Percentiles rank a stretch among this genome's conserved stretches.
phyloP scores from a whole-genome alignment of 257 asterid species.

The Capsicum rhomboideum region DNA sequence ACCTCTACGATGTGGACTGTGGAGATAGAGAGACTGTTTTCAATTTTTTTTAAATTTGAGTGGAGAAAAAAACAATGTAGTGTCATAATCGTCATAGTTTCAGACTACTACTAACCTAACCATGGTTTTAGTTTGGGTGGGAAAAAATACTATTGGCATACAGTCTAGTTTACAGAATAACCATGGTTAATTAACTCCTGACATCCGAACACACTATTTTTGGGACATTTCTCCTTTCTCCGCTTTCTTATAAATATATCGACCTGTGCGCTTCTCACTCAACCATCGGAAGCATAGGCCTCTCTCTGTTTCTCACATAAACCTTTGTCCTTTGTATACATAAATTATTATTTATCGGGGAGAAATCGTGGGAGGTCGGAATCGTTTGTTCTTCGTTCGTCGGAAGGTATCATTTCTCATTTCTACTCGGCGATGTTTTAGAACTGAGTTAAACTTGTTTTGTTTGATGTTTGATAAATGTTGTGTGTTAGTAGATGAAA shows the following conservation, averaged over 20 bases:
- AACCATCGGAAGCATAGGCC: not conserved
- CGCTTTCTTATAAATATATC: not conserved
- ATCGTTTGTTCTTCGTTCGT: not conserved
- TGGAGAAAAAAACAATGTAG: no score
- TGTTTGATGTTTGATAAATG: not conserved
- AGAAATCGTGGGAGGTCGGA: not conserved
- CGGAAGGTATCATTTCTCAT: conserved; percentile 1
- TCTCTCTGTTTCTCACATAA: not conserved
- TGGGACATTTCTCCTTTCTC: not conserved
- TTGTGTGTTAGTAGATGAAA: not conserved
- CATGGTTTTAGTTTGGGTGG: no score
- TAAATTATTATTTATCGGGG: not conserved
- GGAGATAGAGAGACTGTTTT: no score
- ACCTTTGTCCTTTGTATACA: not conserved
- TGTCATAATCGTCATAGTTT: no score
- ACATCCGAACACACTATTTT: no score
- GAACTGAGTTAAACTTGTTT: conserved; percentile 7
- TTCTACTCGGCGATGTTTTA: not conserved
- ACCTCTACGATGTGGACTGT: no score
- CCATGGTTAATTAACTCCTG: conserved; percentile 6
- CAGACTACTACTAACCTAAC: no score
- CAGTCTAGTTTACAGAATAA: not conserved
- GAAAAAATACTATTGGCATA: no score
- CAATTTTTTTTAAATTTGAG: no score
- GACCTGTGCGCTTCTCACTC: not conserved